phyloP scores from a whole-genome alignment of 2,329 filamentous ascomycete species.

The Sarocladium brachiariae region DNA sequence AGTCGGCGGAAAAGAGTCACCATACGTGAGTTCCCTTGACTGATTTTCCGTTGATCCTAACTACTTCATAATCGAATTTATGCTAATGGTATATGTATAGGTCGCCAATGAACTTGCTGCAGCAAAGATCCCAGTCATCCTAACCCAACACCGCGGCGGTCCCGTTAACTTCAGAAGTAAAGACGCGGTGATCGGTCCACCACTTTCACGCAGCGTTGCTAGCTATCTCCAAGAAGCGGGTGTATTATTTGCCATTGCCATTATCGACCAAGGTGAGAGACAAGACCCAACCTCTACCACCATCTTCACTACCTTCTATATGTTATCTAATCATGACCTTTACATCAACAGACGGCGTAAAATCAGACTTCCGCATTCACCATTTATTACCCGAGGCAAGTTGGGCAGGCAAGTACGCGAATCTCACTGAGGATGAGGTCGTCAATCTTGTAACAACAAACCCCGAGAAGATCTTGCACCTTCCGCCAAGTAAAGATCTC shows the following conservation, averaged over 20 bases:
- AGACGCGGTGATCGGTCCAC: slow-evolving; percentile 33
- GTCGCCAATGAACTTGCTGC: not conserved
- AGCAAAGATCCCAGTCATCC: not conserved
- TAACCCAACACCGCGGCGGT: slow-evolving; percentile 22
- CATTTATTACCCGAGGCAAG: not conserved
- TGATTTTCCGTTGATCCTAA: not conserved
- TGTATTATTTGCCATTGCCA: not conserved
- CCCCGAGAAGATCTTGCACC: slow-evolving; percentile 33
- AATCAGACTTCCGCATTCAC: not conserved
- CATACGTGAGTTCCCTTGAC: slow-evolving; percentile 28
- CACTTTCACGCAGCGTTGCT: slow-evolving; percentile 31
- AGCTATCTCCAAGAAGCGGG: slow-evolving; percentile 25
- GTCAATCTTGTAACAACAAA: not conserved
- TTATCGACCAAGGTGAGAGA: not conserved
- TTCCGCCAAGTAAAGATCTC: slow-evolving; percentile 29
- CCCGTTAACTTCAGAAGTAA: slow-evolving; percentile 26
- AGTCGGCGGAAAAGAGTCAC: slow-evolving; percentile 32
- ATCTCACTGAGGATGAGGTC: not conserved
- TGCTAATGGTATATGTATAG: not conserved
- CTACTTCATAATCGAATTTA: not conserved
- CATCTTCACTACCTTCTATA: too few species aligned
- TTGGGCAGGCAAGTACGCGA: not conserved
- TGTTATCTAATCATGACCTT: too few species aligned
- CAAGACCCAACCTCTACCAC: not conserved
- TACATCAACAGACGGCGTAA: not conserved